These are phyloP conservation scores for Salix suchowensis DNA, from an alignment of 345 rosid species.

Conservation along the genomic window DNA sequence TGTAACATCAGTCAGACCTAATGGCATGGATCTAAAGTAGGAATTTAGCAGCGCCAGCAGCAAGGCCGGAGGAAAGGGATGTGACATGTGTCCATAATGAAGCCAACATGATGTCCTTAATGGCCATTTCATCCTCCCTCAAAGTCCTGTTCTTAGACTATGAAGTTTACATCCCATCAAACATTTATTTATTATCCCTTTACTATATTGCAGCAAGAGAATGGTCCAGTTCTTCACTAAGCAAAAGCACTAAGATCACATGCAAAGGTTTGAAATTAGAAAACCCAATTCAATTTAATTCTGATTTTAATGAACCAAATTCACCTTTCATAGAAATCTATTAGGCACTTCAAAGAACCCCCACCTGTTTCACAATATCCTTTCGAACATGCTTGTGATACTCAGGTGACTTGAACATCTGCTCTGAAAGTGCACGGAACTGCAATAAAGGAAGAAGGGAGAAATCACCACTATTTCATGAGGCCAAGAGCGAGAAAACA, in stretches of 20 bases:
- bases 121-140: neutral
- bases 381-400: conserved; percentile 89
- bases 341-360: conserved; percentile 12
- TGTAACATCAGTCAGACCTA: neutral
- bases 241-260: neutral
- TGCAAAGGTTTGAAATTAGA: neutral
- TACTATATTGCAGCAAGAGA: neutral
- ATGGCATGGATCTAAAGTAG: neutral
- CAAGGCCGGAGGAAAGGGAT: neutral
- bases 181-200: neutral
- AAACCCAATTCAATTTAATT: neutral
- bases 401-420: conserved; percentile 75
- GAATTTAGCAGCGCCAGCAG: neutral
- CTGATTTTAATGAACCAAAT: neutral
- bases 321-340: neutral
- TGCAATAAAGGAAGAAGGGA: conserved; percentile 24
- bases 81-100: neutral
- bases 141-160: neutral
- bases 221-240: neutral
- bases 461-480: neutral
- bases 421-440: conserved; percentile 97
- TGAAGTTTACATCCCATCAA: no score
- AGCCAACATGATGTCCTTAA: neutral
- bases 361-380: conserved; percentile 84
- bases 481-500: neutral